Evolutionary conservation across 2,329 filamentous ascomycete species (phyloP), one percentile per base, ranked within the genome.

Genomic region (Monosporascus ibericus): DNA sequence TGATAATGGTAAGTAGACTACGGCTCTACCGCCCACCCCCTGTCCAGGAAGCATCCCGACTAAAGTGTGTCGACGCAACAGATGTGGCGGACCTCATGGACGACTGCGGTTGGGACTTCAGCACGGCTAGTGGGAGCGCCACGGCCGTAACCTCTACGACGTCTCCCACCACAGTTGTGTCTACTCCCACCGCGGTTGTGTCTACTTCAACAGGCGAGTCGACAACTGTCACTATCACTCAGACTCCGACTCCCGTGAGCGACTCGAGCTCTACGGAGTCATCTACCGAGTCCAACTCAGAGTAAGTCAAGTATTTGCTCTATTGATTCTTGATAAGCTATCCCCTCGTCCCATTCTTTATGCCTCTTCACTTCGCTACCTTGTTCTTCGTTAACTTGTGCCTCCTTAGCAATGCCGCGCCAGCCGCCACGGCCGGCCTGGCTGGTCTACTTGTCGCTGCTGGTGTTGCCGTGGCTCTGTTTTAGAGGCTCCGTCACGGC

Each of bases 31-130:
- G 20, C 44, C 6, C 8, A 15, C 44, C 20, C 20, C 37, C 27
- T 30, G 9, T 34, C 30, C 30, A 1, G 11, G 30, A 34, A 34
- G 30, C 9, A 34, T 34, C 30, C 30, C 9, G 30, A 34, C 30
- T 34, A 34, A 34, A 34, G 30, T 14, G 30, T 34, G 30, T 5
- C 30, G 9, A 34, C 30, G 4, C 30, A 14, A 34, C 15, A 50
- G 59, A 62, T 24, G 58, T 59, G 9, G 53, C 56, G 2, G 56
- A 61, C 7, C 55, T 61, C 27, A 59, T 61, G 55, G 51, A 57
- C 15, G 59, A 61, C 30, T 61, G 59, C 30, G 58, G 56, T 2
- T 61, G 59, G 59, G 27, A 54, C 25, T 60, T 59, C 25, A 54
- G 52, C 37, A 24, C 48, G 4, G 56, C 56, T 14, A 48, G 49